Evolutionary conservation across 805 yeast genomes (phyloP).

Genomic region (Wickerhamiella dianesei): DNA sequence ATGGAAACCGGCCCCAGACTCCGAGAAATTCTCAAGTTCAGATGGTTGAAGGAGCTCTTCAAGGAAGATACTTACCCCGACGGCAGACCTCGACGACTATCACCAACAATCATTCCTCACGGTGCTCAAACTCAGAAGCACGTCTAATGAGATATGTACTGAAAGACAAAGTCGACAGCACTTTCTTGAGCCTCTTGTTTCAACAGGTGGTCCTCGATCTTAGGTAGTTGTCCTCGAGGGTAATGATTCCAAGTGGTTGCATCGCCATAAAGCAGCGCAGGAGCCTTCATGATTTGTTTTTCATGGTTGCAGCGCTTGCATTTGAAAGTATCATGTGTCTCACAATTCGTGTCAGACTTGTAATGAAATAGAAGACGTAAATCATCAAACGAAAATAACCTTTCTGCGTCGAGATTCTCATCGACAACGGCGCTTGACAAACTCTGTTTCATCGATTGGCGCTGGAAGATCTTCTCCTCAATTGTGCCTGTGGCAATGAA

Average conservation of each 20-base stretch:
- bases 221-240: slow-evolving; percentile 38
- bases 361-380: slow-evolving; percentile 63
- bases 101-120: background rate
- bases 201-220: slow-evolving; percentile 64
- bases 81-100: background rate
- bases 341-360: slow-evolving; percentile 51
- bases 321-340: slow-evolving; percentile 83
- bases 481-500: slow-evolving; percentile 90
- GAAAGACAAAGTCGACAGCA: slow-evolving; percentile 78
- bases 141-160: slow-evolving; percentile 66
- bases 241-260: slow-evolving; percentile 96
- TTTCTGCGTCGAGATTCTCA: slow-evolving; percentile 87
- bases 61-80: background rate
- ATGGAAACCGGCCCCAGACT: background rate
- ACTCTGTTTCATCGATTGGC: slow-evolving; percentile 89
- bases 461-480: slow-evolving; percentile 89
- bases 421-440: slow-evolving; percentile 93
- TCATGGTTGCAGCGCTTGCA: slow-evolving; percentile 67
- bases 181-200: slow-evolving; percentile 53
- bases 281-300: slow-evolving; percentile 48
- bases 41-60: background rate
- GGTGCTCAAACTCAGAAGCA: background rate
- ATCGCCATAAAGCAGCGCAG: slow-evolving; percentile 93
- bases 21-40: background rate
- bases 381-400: slow-evolving; percentile 74